These are phyloP conservation scores for Stereocaulon alpinum DNA, from an alignment of 495 filamentous ascomycete species.

Conservation along the genomic window DNA sequence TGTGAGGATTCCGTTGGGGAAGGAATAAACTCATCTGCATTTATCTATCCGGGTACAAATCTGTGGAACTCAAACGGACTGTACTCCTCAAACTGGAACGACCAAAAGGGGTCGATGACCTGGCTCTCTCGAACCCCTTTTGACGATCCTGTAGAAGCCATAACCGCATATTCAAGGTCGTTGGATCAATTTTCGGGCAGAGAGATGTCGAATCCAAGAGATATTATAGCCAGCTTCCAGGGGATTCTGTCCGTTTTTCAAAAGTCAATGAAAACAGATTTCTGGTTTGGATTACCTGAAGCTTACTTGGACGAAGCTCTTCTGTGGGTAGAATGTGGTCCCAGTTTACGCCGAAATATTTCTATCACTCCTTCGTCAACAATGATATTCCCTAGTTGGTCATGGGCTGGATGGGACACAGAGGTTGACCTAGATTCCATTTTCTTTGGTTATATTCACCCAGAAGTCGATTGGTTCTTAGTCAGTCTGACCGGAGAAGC, in stretches of 20 bases:
- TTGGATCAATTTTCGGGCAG: neutral
- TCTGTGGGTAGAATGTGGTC: neutral
- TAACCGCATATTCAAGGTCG: neutral
- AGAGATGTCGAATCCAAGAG: neutral
- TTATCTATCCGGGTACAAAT: neutral
- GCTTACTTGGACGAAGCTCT: neutral
- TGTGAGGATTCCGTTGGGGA: slow-evolving; percentile 1
- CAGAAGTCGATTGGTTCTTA: neutral
- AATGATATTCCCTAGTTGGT: neutral
- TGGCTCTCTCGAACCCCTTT: neutral
- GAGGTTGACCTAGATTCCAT: neutral
- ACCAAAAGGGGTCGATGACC: no score
- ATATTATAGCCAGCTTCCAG: neutral
- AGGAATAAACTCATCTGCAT: neutral
- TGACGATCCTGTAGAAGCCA: neutral
- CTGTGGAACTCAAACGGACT: neutral
- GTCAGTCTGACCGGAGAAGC: neutral
- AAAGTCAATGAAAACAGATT: neutral
- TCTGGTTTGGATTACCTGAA: neutral
- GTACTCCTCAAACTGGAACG: neutral
- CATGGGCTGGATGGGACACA: slow-evolving; percentile 6
- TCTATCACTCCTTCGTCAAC: neutral
- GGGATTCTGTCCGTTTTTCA: neutral
- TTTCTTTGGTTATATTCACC: neutral
- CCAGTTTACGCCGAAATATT: neutral